A percentile compares a stretch with the other conserved stretches of the same genome.
phyloP scores from a whole-genome alignment of 2,329 filamentous ascomycete species.

The Trichoderma guizhouense region DNA sequence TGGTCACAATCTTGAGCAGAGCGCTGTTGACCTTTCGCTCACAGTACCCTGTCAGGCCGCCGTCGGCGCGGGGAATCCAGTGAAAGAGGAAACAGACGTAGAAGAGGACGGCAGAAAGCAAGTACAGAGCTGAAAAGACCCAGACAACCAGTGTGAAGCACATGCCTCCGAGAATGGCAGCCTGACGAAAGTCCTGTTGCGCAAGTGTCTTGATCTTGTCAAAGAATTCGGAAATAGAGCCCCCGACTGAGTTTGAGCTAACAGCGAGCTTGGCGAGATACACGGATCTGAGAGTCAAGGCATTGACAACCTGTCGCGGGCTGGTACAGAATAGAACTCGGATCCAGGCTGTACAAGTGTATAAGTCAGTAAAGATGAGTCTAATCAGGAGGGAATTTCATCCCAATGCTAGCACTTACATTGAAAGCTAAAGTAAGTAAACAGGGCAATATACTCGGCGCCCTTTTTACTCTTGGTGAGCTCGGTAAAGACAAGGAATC shows the following conservation, averaged over 20 bases:
- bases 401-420: constrained; percentile 39
- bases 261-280: constrained; percentile 70
- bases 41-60: constrained; percentile 80
- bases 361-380: neutral
- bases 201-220: constrained; percentile 74
- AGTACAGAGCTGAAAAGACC: constrained; percentile 73
- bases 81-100: constrained; percentile 90
- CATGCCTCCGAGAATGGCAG: constrained; percentile 84
- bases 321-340: constrained; percentile 88
- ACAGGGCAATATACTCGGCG: constrained; percentile 83
- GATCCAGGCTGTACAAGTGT: constrained; percentile 69
- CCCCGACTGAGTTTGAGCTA: constrained; percentile 51
- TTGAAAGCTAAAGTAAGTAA: constrained; percentile 79
- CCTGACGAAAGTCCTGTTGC: constrained; percentile 70
- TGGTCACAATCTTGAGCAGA: constrained; percentile 77
- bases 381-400: neutral
- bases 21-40: constrained; percentile 86
- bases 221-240: constrained; percentile 72
- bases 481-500: constrained; percentile 89
- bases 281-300: constrained; percentile 80
- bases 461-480: constrained; percentile 90
- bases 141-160: constrained; percentile 87
- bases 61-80: constrained; percentile 80
- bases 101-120: constrained; percentile 72
- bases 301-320: constrained; percentile 88